Percentiles rank a stretch among this genome's conserved stretches.
These are phyloP conservation scores for Stellera chamaejasme DNA, from an alignment of 345 rosid species.

Conservation along the genomic window DNA sequence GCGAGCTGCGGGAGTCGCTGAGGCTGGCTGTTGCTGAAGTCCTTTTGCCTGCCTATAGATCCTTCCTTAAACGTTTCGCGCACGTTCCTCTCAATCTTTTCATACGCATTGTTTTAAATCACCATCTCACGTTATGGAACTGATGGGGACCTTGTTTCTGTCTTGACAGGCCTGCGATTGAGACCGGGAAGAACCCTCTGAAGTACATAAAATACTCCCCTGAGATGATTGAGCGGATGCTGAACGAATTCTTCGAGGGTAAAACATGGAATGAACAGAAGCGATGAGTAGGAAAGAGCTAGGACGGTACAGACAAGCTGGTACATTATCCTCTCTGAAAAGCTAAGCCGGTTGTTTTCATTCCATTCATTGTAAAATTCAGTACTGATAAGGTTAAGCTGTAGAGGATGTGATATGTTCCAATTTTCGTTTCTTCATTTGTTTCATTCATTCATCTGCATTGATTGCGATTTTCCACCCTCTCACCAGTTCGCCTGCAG, in stretches of 20 bases:
- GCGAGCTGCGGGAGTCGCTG: slow-evolving; percentile 82
- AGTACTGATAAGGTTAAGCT: slow-evolving; percentile 6
- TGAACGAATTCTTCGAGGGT: slow-evolving; percentile 88
- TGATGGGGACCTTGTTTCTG: not conserved
- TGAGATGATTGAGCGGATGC: slow-evolving; percentile 83
- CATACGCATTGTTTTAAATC: not conserved
- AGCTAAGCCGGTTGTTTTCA: not conserved
- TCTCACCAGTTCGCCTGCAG: too few relatives aligned
- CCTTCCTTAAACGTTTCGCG: slow-evolving; percentile 87
- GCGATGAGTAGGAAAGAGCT: slow-evolving; percentile 25
- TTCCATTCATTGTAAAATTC: slow-evolving; percentile 5
- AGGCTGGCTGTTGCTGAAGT: slow-evolving; percentile 98
- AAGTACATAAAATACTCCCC: slow-evolving; percentile 77
- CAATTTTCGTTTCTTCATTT: too few relatives aligned
- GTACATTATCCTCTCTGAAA: too few relatives aligned
- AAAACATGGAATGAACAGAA: slow-evolving; percentile 80
- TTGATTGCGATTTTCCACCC: too few relatives aligned
- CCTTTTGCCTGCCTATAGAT: slow-evolving; percentile 90
- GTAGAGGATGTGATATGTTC: slow-evolving; percentile 2
- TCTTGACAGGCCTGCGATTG: slow-evolving; percentile 64
- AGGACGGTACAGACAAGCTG: too few relatives aligned
- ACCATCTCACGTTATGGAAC: not conserved
- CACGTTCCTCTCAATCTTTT: slow-evolving; percentile 14
- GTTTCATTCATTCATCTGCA: too few relatives aligned
- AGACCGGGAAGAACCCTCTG: slow-evolving; percentile 69